Base-by-base conservation (phyloP, 441 rosid species). In the Pelargonium myrrhifolium region DNA sequence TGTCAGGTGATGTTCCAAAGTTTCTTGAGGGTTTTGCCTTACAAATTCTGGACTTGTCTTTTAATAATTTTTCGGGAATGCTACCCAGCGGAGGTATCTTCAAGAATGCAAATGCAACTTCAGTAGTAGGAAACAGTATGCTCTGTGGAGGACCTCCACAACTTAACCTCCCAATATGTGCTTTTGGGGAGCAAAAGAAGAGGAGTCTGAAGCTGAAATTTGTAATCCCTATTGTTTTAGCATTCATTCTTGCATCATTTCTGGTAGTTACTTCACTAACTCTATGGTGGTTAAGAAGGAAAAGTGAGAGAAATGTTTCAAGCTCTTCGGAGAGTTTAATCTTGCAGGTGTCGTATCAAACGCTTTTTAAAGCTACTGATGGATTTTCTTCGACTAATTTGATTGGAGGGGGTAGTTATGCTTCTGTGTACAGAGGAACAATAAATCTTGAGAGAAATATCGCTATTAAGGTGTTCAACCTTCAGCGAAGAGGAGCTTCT, bases 111-210 rank as follows among this genome's bases (percentile, higher is more conserved):
- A 76, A 65, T 60, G 66, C 64, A 10, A 5, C 72, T 8, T 71
- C 68, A 0, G 9, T 76, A 0, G 2, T 17, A 2, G 80, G 71
- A 39, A 74, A 77, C 37, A 20, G 17, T 24, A 56, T 39, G 68
- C 70, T 76, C 9, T 80, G 80, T 56, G 83, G 80, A 14, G 78
- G 83, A 1, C 55, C 65, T 10, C 31, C 65, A 2, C 17, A 10
- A n/a, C 42, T 61, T 8, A 66, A 31, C 26, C 18, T 22, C 35
- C 35, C 35, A 28, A 0, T 28, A 28, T 28, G 35, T 28, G 35
- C 35, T 28, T 28, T 45, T 45, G 51, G 39, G 42, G 28, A 66
- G 47, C 26, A 9, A 39, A 22, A 66, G 42, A 47, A 58, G 24
- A 28, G 17, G n/a, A 53, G 31, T 0, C 1, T 59, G 28, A 17